Percentiles rank a stretch among this genome's conserved stretches.
Conservation (phyloP, 2,329 filamentous ascomycete species). For the Aureobasidium sp. region DNA sequence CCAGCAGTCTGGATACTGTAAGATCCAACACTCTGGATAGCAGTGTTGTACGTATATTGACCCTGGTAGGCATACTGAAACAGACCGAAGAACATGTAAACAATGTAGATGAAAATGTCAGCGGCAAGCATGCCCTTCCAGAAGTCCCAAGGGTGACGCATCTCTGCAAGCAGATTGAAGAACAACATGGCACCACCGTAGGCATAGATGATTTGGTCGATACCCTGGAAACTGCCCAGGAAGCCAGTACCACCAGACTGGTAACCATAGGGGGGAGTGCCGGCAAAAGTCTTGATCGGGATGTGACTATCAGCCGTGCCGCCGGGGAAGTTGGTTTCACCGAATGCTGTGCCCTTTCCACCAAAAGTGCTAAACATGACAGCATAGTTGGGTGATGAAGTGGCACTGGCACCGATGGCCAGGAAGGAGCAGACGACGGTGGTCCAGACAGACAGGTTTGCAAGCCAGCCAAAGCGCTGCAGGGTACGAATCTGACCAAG, state of each 20-base stretch:
- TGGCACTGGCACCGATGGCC: constrained; percentile 43
- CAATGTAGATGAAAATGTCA: constrained; percentile 41
- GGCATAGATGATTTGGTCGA: constrained; percentile 46
- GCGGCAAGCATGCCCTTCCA: constrained; percentile 40
- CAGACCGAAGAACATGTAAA: constrained; percentile 42
- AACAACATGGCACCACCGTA: constrained; percentile 53
- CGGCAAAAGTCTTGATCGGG: constrained; percentile 31
- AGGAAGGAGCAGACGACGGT: constrained; percentile 46
- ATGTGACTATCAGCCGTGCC: constrained; percentile 2
- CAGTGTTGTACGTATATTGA: constrained; percentile 37
- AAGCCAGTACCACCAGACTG: constrained; percentile 32
- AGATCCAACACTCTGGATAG: constrained; percentile 33
- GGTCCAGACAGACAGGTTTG: constrained; percentile 48
- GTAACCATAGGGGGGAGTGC: constrained; percentile 28
- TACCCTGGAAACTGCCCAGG: constrained; percentile 38
- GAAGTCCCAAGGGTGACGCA: constrained; percentile 42
- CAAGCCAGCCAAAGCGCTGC: constrained; percentile 46
- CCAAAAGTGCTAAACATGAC: constrained; percentile 15
- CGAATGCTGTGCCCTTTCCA: background rate
- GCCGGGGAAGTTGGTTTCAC: constrained; percentile 14
- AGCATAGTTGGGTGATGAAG: constrained; percentile 43
- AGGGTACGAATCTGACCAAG: constrained; percentile 50
- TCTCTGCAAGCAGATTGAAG: constrained; percentile 50
- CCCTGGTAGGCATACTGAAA: constrained; percentile 42
- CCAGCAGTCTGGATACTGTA: constrained; percentile 34